phyloP scores from a whole-genome alignment of 2,329 filamentous ascomycete genomes.

The Fusarium musae region DNA sequence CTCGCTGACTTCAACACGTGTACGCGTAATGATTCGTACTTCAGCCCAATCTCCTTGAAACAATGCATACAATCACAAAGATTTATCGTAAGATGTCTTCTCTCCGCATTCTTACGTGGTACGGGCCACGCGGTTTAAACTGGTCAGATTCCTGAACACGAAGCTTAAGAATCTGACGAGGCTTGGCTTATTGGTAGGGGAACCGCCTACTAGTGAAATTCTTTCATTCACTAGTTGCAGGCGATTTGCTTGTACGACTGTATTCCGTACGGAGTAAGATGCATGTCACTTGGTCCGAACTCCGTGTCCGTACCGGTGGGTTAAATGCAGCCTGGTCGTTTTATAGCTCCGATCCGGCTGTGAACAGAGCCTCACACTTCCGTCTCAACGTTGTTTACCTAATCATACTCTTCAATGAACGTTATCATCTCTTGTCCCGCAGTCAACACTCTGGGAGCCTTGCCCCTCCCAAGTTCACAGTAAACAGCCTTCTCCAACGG shows the following conservation, averaged over 20 bases:
- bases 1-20: constrained; percentile 1
- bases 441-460: not conserved
- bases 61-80: not conserved
- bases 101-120: not conserved
- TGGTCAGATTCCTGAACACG: constrained; percentile 8
- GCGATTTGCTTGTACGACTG: not conserved
- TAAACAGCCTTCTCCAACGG: not conserved
- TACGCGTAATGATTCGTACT: constrained; percentile 2
- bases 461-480: not conserved
- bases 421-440: not conserved
- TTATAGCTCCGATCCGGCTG: not conserved
- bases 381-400: not conserved
- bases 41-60: not conserved
- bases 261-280: not conserved
- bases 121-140: not conserved
- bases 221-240: not conserved
- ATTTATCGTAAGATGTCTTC: not conserved
- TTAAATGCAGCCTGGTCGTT: not conserved
- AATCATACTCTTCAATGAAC: too few relatives aligned
- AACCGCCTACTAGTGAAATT: not conserved
- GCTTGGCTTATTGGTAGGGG: not conserved
- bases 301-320: constrained; percentile 1
- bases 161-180: not conserved
- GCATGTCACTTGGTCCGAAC: not conserved
- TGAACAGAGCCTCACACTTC: not conserved